phyloP scores from a whole-genome alignment of 805 yeast genomes.

The Brettanomyces bruxellensis region DNA sequence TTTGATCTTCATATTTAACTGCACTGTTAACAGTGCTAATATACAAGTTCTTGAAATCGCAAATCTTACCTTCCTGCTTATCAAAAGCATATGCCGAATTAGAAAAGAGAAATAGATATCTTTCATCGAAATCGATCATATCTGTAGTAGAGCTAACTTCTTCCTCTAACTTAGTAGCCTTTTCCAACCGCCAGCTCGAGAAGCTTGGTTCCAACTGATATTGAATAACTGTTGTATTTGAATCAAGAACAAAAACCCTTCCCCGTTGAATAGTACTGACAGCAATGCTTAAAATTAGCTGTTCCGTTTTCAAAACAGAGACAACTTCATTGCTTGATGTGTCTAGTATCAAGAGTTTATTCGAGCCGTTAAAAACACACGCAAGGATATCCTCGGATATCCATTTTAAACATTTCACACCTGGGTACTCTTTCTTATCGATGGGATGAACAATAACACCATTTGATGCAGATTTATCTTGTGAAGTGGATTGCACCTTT shows the following conservation, averaged over 20 bases:
- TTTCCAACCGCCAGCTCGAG: neutral
- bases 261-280: neutral
- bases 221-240: neutral
- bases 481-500: conserved; percentile 4
- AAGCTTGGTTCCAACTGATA: neutral
- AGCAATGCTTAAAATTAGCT: neutral
- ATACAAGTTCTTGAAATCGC: conserved; percentile 8
- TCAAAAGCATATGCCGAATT: conserved; percentile 8
- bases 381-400: neutral
- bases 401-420: neutral
- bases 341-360: neutral
- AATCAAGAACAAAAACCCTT: neutral
- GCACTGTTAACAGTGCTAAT: conserved; percentile 6
- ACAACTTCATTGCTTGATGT: neutral
- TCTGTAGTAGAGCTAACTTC: neutral
- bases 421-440: neutral
- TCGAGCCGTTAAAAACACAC: neutral
- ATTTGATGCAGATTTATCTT: neutral
- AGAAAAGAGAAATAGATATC: neutral
- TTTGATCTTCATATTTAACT: neutral
- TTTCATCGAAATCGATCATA: neutral
- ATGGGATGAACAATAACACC: conserved; percentile 1
- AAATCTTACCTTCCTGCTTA: conserved; percentile 3
- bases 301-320: neutral
- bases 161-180: neutral